phyloP scores from a whole-genome alignment of 495 filamentous ascomycete genomes.

The Aspergillus ostianus region DNA sequence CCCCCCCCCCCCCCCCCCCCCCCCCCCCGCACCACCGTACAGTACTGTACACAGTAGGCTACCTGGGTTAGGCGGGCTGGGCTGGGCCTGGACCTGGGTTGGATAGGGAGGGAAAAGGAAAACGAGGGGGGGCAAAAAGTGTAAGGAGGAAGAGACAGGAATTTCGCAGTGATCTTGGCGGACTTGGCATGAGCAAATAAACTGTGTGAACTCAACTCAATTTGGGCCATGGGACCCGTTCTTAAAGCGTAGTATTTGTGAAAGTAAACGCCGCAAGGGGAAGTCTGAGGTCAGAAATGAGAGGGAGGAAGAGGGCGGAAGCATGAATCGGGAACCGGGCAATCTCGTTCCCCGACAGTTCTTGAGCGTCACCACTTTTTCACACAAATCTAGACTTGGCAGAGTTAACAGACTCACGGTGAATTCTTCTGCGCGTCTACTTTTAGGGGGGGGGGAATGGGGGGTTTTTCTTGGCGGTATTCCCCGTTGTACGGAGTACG shows the following conservation, averaged over 20 bases:
- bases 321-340: neutral
- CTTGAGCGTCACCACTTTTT: neutral
- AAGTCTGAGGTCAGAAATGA: too few relatives aligned
- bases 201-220: too few relatives aligned
- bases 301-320: too few relatives aligned
- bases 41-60: too few relatives aligned
- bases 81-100: neutral
- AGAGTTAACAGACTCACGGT: neutral
- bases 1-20: too few relatives aligned
- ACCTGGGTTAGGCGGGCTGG: too few relatives aligned
- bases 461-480: conserved; percentile 4
- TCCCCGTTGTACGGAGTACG: conserved; percentile 7
- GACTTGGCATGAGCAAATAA: neutral
- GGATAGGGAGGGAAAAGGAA: neutral
- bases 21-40: too few relatives aligned
- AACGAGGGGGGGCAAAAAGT: neutral
- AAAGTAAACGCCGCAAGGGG: neutral
- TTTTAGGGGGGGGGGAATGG: neutral
- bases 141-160: neutral
- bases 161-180: neutral
- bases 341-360: neutral
- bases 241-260: neutral
- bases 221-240: neutral
- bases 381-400: neutral
- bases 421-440: neutral